These are phyloP conservation scores for Nematocida minor DNA, from an alignment of 371 early-diverging fungal species.

Conservation along the genomic window DNA sequence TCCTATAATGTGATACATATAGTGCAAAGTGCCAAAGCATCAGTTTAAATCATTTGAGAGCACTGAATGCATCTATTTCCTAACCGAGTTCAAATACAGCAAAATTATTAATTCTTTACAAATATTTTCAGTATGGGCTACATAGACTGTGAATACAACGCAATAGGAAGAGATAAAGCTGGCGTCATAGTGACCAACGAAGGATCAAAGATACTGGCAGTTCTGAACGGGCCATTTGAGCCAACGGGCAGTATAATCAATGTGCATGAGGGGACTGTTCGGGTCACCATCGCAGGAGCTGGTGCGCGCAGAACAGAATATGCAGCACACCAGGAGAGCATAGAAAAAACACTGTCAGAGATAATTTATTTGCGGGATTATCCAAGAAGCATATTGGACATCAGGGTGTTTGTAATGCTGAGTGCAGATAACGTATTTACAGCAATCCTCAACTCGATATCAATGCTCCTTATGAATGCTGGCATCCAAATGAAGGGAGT, in stretches of 20 bases:
- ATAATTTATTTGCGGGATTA: slow-evolving; percentile 17
- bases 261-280: slow-evolving; percentile 1
- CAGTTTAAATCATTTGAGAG: too few species aligned
- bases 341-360: background rate
- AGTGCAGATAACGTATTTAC: background rate
- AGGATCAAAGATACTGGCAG: background rate
- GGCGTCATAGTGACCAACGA: background rate
- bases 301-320: background rate
- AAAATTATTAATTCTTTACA: too few species aligned
- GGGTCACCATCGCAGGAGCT: background rate
- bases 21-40: too few species aligned
- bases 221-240: slow-evolving; percentile 44
- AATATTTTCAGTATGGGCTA: slow-evolving; percentile 12
- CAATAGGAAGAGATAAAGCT: slow-evolving; percentile 16
- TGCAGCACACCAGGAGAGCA: background rate
- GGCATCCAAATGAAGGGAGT: slow-evolving; percentile 25
- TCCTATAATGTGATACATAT: too few species aligned
- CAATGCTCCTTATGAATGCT: slow-evolving; percentile 1
- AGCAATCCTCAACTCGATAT: slow-evolving; percentile 10
- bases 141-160: slow-evolving; percentile 36
- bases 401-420: slow-evolving; percentile 7
- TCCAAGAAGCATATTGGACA: slow-evolving; percentile 30
- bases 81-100: too few species aligned
- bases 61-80: too few species aligned
- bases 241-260: slow-evolving; percentile 3